Percentiles rank a stretch among this genome's conserved stretches.
These are phyloP conservation scores for Amanita polypyramis DNA, from an alignment of 768 basidiomycete genomes.

Conservation along the genomic window DNA sequence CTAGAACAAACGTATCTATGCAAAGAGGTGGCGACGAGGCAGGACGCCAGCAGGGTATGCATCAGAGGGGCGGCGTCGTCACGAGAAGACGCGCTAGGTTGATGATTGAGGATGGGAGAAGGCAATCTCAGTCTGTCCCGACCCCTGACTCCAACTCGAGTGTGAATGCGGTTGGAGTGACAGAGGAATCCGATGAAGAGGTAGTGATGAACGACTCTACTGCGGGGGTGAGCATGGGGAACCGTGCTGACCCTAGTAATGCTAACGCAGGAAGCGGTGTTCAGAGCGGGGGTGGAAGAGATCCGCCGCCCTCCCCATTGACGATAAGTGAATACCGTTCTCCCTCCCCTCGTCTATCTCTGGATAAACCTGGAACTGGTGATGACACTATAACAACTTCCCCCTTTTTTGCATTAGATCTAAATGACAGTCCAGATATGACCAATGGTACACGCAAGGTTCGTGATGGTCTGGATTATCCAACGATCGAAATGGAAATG, in stretches of 20 bases:
- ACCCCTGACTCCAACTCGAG: not conserved
- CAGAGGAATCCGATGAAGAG: conserved; percentile 1
- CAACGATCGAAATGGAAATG: not conserved
- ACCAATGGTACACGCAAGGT: not conserved
- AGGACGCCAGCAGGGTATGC: not conserved
- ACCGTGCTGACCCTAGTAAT: not conserved
- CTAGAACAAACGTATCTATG: conserved; percentile 8
- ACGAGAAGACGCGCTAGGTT: conserved; percentile 43
- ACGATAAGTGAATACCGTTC: conserved; percentile 7
- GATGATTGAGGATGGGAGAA: conserved; percentile 50
- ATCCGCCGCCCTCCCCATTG: not conserved
- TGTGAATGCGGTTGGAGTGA: not conserved
- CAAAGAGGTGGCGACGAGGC: not conserved
- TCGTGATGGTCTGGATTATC: not conserved
- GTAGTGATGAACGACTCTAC: not conserved
- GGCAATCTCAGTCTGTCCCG: conserved; percentile 2
- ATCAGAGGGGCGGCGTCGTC: conserved; percentile 23
- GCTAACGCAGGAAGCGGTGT: not conserved
- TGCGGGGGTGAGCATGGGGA: not conserved
- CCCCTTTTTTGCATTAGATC: conserved; percentile 2
- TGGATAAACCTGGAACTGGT: not conserved
- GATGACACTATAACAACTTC: not conserved
- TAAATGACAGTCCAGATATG: not conserved
- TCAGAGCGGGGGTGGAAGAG: not conserved
- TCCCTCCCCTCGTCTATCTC: not conserved